phyloP scores from a whole-genome alignment of 352 stramenopile species.

The Phytophthora colocasiae region DNA sequence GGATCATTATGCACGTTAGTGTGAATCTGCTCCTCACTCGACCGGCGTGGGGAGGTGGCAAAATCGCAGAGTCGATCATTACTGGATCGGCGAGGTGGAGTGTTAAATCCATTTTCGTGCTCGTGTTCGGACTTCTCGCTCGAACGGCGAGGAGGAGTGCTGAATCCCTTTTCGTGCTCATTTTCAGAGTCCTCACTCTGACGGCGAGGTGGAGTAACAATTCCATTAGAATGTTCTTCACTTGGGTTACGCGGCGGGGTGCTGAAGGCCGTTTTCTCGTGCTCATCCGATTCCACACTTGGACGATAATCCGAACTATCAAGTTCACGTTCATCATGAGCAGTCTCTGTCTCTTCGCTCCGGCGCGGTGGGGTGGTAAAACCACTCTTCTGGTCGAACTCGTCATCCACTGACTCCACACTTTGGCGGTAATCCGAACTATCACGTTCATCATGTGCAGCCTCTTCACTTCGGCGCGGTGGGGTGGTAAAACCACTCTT shows the following conservation, averaged over 20 bases:
- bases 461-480: no score
- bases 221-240: no score
- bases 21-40: constrained; percentile 10
- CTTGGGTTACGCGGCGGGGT: no score
- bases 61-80: constrained; percentile 1
- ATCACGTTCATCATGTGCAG: no score
- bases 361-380: neutral
- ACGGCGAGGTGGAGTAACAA: no score
- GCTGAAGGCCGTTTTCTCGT: no score
- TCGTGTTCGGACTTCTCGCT: constrained; percentile 7
- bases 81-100: constrained; percentile 3
- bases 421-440: neutral
- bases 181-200: neutral
- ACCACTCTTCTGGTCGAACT: neutral
- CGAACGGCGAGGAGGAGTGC: neutral
- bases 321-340: neutral
- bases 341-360: constrained; percentile 3
- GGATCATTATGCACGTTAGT: neutral
- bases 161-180: constrained; percentile 8
- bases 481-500: no score
- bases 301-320: neutral
- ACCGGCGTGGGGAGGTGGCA: constrained; percentile 6
- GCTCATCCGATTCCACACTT: neutral
- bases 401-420: neutral
- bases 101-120: constrained; percentile 2